These are phyloP conservation scores for Exophiala bonariae DNA, from an alignment of 2,329 filamentous ascomycete species.

Conservation along the genomic window DNA sequence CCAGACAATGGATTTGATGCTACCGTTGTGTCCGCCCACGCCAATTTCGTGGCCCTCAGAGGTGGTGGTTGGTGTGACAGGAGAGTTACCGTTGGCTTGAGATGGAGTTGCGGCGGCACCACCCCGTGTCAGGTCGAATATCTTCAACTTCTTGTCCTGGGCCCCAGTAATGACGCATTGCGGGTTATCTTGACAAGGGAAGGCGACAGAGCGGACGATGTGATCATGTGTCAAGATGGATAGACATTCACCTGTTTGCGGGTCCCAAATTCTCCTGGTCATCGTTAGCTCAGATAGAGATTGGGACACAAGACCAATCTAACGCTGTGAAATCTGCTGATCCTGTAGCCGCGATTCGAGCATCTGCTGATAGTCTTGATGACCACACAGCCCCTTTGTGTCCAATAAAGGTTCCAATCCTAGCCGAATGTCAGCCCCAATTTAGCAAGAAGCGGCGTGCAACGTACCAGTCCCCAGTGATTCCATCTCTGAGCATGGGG, in stretches of 20 bases:
- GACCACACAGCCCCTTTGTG: slow-evolving; percentile 99
- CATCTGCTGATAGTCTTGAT: slow-evolving; percentile 84
- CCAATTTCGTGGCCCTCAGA: slow-evolving; percentile 68
- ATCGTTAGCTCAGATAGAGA: too few relatives aligned
- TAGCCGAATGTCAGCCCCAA: slow-evolving; percentile 29
- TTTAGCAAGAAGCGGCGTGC: not conserved
- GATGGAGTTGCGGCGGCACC: slow-evolving; percentile 44
- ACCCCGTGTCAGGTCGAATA: slow-evolving; percentile 73
- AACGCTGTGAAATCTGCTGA: slow-evolving; percentile 95
- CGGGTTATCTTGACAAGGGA: slow-evolving; percentile 76
- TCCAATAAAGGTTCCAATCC: slow-evolving; percentile 95
- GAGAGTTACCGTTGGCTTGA: slow-evolving; percentile 38
- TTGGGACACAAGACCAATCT: too few relatives aligned
- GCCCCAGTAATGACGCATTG: slow-evolving; percentile 86
- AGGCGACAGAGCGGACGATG: slow-evolving; percentile 91
- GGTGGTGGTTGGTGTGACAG: slow-evolving; percentile 37
- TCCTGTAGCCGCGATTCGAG: slow-evolving; percentile 83
- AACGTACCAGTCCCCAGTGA: slow-evolving; percentile 85
- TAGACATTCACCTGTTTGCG: slow-evolving; percentile 85
- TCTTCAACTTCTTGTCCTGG: slow-evolving; percentile 92
- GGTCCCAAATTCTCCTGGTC: slow-evolving; percentile 90
- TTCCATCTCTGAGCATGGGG: slow-evolving; percentile 94
- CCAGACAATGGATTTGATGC: slow-evolving; percentile 97
- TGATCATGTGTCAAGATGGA: slow-evolving; percentile 88
- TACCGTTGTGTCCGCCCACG: slow-evolving; percentile 75